Percentiles rank a stretch among this genome's conserved stretches.
phyloP scores from a whole-genome alignment of 345 rosid genomes.

The Hirschfeldia incana region DNA sequence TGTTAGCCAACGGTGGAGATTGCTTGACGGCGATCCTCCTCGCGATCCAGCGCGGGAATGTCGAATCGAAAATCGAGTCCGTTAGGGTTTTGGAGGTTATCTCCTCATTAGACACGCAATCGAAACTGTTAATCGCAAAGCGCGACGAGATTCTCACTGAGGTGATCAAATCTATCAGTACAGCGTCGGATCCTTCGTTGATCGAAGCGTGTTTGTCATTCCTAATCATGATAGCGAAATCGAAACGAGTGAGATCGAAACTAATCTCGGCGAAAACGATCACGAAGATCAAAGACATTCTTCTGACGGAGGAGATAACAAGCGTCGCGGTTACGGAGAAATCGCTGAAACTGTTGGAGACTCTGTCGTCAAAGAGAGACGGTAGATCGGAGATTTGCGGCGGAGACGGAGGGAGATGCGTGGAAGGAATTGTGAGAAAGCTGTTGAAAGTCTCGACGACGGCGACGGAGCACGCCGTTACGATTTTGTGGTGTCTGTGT shows the following conservation, averaged over 20 bases:
- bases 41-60: slow-evolving; percentile 49
- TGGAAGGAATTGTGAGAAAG: slow-evolving; percentile 66
- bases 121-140: slow-evolving; percentile 56
- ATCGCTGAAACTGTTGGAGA: slow-evolving; percentile 66
- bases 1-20: slow-evolving; percentile 35
- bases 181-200: slow-evolving; percentile 49
- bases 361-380: slow-evolving; percentile 56
- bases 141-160: slow-evolving; percentile 52
- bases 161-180: slow-evolving; percentile 41
- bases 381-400: slow-evolving; percentile 62
- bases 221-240: slow-evolving; percentile 49
- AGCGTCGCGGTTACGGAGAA: slow-evolving; percentile 57
- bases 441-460: slow-evolving; percentile 65
- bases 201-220: slow-evolving; percentile 64
- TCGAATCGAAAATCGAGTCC: slow-evolving; percentile 56
- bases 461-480: slow-evolving; percentile 86
- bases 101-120: slow-evolving; percentile 47
- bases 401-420: slow-evolving; percentile 35
- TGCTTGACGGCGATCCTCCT: slow-evolving; percentile 46
- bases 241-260: slow-evolving; percentile 54
- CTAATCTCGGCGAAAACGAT: slow-evolving; percentile 46
- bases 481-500: slow-evolving; percentile 76
- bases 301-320: slow-evolving; percentile 33
- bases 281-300: slow-evolving; percentile 45
- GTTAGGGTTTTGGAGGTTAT: slow-evolving; percentile 57